Evolutionary conservation across 169 alveolate genomes (phyloP).

Genomic region (Plasmodium coatneyi): DNA sequence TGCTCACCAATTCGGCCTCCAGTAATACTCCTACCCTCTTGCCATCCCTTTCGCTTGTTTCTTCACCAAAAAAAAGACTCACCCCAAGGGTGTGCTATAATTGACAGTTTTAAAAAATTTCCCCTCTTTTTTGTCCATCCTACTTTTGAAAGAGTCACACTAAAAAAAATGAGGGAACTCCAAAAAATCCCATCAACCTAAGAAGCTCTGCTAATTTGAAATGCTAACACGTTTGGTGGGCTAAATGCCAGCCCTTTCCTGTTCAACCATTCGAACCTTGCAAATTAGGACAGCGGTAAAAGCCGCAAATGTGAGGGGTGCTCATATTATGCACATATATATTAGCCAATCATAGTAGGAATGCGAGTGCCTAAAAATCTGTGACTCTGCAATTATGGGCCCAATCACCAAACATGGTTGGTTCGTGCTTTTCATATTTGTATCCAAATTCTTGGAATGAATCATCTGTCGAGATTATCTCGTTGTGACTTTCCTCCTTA

Average conservation of each 20-base stretch:
- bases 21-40: neutral
- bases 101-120: too few relatives aligned
- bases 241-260: neutral
- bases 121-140: neutral
- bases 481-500: neutral
- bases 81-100: neutral
- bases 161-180: neutral
- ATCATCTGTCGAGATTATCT: neutral
- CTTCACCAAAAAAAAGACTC: neutral
- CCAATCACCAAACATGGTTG: constrained; percentile 89
- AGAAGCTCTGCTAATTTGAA: neutral
- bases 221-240: neutral
- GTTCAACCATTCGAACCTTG: neutral
- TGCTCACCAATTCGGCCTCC: neutral
- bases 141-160: neutral
- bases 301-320: neutral
- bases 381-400: constrained; percentile 86
- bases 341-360: neutral
- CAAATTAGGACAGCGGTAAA: neutral
- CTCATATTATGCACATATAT: neutral
- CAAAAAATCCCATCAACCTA: neutral
- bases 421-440: constrained; percentile 84
- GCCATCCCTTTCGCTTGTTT: neutral
- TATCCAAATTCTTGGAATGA: constrained; percentile 78
- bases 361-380: constrained; percentile 75